Conservation (phyloP, 768 basidiomycete genomes). For the Trametes cubensis region DNA sequence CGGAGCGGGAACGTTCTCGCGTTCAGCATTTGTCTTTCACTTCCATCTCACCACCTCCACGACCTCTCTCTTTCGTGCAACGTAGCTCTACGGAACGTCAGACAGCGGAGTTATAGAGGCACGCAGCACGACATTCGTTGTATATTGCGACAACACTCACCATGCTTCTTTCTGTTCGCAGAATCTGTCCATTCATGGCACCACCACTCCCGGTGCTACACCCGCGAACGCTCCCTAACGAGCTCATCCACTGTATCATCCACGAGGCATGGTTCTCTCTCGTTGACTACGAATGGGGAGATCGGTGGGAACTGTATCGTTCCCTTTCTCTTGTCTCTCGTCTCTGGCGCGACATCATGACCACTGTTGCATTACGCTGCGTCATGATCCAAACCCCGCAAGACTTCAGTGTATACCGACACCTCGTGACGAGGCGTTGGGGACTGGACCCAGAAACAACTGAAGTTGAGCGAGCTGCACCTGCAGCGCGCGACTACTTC, state of each 20-base stretch:
- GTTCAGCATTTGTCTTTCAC: no score
- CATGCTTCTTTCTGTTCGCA: no score
- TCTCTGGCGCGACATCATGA: constrained; percentile 5
- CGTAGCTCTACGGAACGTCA: no score
- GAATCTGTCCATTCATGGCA: not conserved
- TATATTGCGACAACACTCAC: no score
- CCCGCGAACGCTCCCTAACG: not conserved
- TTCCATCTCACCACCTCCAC: no score
- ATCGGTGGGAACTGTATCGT: constrained; percentile 16
- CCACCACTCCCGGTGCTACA: not conserved
- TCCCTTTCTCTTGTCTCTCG: constrained; percentile 7
- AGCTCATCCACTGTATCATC: constrained; percentile 13
- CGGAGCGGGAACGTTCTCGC: no score
- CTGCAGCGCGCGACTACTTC: constrained; percentile 8
- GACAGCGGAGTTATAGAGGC: no score
- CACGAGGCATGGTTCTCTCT: constrained; percentile 12
- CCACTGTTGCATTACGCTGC: constrained; percentile 5
- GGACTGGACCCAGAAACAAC: constrained; percentile 4
- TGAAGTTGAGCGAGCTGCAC: constrained; percentile 8
- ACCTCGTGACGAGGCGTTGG: constrained; percentile 7
- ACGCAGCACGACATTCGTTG: no score
- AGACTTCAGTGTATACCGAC: constrained; percentile 9
- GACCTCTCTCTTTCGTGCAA: no score
- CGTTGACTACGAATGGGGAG: not conserved
- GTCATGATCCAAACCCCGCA: constrained; percentile 11